Evolutionary conservation across 1,139 yeast genomes (phyloP).

Genomic region (Hyphopichia pseudoburtonii): DNA sequence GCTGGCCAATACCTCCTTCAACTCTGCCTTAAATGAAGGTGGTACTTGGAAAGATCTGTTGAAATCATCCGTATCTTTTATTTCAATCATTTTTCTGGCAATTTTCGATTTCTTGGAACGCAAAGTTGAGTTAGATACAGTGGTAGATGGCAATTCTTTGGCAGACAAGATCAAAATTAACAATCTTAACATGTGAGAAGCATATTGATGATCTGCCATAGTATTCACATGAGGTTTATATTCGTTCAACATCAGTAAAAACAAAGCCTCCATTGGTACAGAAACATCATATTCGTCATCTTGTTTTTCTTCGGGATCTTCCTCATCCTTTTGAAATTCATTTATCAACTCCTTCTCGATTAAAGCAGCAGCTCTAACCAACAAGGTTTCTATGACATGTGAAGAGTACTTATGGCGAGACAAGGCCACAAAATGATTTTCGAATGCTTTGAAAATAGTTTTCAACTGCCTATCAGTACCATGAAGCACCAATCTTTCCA

Average conservation of each 20-base stretch:
- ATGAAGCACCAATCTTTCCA: slow-evolving; percentile 78
- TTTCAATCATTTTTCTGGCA: slow-evolving; percentile 91
- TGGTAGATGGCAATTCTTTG: slow-evolving; percentile 75
- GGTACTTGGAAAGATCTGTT: slow-evolving; percentile 73
- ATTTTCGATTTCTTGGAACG: slow-evolving; percentile 86
- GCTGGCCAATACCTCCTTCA: slow-evolving; percentile 44
- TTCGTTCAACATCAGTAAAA: slow-evolving; percentile 66
- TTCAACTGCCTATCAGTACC: slow-evolving; percentile 68
- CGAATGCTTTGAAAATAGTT: slow-evolving; percentile 62
- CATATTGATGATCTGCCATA: slow-evolving; percentile 75
- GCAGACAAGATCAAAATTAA: slow-evolving; percentile 73
- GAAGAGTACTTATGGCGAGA: slow-evolving; percentile 90
- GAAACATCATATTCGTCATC: slow-evolving; percentile 38
- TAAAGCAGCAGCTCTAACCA: slow-evolving; percentile 73
- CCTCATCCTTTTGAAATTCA: slow-evolving; percentile 35
- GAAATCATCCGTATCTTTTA: slow-evolving; percentile 73
- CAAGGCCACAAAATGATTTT: slow-evolving; percentile 71
- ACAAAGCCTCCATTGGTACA: slow-evolving; percentile 61
- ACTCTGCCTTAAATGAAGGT: slow-evolving; percentile 61
- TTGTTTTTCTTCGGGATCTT: slow-evolving; percentile 29
- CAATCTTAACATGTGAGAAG: slow-evolving; percentile 83
- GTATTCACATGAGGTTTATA: slow-evolving; percentile 56
- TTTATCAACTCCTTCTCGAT: slow-evolving; percentile 64
- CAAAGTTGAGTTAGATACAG: slow-evolving; percentile 68
- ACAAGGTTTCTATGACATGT: slow-evolving; percentile 85